Evolutionary conservation across 2,329 filamentous ascomycete species (phyloP), one percentile per base, ranked within the genome.

Genomic region (Claviceps pazoutovae): DNA sequence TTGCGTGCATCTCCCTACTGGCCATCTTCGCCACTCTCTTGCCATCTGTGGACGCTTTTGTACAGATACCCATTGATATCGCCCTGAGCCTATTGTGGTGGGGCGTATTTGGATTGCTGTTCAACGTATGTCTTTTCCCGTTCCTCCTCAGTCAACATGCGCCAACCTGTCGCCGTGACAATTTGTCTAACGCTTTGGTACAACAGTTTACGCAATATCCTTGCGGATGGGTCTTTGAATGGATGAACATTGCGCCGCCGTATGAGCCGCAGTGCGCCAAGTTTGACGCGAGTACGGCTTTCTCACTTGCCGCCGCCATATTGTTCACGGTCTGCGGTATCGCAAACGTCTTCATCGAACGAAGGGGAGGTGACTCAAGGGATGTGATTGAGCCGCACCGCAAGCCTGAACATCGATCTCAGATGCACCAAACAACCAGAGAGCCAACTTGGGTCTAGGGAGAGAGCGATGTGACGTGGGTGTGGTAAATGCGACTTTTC

Each of bases 11-110:
- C 19, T 78, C 81, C 4, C 75, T 86, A 49, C 64, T 88, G 34
- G 68, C 83, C 16, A 71, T 76, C 5, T 66, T 87, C 16, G 61
- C 86, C 56, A 85, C 82, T 78, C 70, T 86, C n/a, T 72, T 87
- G 47, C 83, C 83, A 2, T 83, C 82, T 60, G 73, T 76, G 1
- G 68, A 69, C 30, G 71, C 71, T 52, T 84, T 86, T 65, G 73
- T 80, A 56, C 74, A 80, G 63, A 86, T 80, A 72, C 80, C 80
- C 2, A 70, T 80, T 57, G 84, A 88, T 61, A 58, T 86, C 19
- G 52, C 85, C 58, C 69, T 86, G 55, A 80, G 78, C 37, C 65
- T 79, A 47, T 71, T 75, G 41, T 86, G 82, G 82, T 84, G 84
- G 56, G 74, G 76, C 21, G 71, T 73, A 3, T 84, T 84, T 54